Conservation (phyloP, 1,139 yeast species). For the Saccharomycopsis crataegensis region DNA sequence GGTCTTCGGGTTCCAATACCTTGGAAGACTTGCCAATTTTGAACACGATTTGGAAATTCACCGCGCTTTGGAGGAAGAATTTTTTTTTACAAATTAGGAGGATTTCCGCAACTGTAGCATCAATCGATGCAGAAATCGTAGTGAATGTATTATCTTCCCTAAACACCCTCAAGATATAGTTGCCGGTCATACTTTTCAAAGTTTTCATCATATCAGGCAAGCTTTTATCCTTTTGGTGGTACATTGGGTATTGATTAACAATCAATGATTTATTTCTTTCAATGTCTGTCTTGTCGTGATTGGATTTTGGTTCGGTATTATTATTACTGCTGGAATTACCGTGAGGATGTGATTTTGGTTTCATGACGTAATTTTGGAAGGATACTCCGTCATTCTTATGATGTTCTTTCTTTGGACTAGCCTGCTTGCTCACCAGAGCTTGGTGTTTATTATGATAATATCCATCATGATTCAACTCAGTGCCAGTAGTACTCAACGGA, state of each 20-base stretch:
- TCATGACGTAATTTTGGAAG: constrained; percentile 13
- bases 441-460: not conserved
- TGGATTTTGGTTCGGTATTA: not conserved
- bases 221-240: constrained; percentile 3
- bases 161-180: constrained; percentile 60
- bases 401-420: not conserved
- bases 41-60: constrained; percentile 73
- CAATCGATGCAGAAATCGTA: constrained; percentile 59
- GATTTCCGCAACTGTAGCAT: constrained; percentile 71
- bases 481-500: constrained; percentile 1
- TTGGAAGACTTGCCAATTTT: constrained; percentile 75
- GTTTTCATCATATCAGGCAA: constrained; percentile 23
- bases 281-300: not conserved
- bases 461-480: not conserved
- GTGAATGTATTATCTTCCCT: constrained; percentile 78
- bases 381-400: not conserved
- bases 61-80: constrained; percentile 62
- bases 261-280: not conserved
- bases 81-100: constrained; percentile 63
- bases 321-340: not conserved
- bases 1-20: constrained; percentile 63
- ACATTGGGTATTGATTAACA: constrained; percentile 4
- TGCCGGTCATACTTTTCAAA: constrained; percentile 29
- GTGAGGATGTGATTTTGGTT: constrained; percentile 5
- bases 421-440: not conserved